Percentiles rank a stretch among this genome's conserved stretches.
Evolutionary conservation across 768 basidiomycete species (phyloP).

Genomic region (Termitomyces sp.): DNA sequence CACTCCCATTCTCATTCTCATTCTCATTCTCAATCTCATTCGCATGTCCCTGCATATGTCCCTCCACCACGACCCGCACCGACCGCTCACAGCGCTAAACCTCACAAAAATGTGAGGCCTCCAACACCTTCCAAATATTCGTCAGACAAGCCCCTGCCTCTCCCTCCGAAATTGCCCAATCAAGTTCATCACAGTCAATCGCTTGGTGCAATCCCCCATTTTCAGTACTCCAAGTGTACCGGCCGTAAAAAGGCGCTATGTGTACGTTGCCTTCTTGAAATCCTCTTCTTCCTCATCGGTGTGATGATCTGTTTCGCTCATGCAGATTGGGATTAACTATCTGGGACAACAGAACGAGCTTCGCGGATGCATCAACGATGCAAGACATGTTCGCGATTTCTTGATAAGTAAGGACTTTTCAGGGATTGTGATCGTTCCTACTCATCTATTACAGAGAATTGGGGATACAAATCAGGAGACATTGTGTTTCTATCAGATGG

Average conservation of each 20-base stretch:
- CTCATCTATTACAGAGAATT: conserved; percentile 24
- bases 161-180: background rate
- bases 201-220: conserved; percentile 23
- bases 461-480: conserved; percentile 53
- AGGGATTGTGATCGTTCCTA: background rate
- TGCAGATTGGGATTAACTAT: conserved; percentile 79
- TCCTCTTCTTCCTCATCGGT: conserved; percentile 4
- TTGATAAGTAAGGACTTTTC: conserved; percentile 39
- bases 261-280: conserved; percentile 37
- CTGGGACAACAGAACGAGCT: conserved; percentile 57
- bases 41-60: conserved; percentile 18
- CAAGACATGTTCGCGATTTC: conserved; percentile 63
- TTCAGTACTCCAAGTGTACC: conserved; percentile 76
- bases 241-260: conserved; percentile 79
- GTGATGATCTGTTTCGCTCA: background rate
- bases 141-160: conserved; percentile 5
- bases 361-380: conserved; percentile 80
- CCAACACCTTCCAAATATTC: background rate
- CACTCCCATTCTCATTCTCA: conserved; percentile 12
- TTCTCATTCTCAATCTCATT: conserved; percentile 9
- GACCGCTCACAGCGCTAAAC: background rate
- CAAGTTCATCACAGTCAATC: conserved; percentile 7
- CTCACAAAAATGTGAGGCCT: conserved; percentile 3
- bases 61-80: background rate
- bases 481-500: conserved; percentile 72